Percentiles rank a stretch among this genome's conserved stretches.
Evolutionary conservation across 352 stramenopile genomes (phyloP).

Genomic region (Pythium dissotocum): DNA sequence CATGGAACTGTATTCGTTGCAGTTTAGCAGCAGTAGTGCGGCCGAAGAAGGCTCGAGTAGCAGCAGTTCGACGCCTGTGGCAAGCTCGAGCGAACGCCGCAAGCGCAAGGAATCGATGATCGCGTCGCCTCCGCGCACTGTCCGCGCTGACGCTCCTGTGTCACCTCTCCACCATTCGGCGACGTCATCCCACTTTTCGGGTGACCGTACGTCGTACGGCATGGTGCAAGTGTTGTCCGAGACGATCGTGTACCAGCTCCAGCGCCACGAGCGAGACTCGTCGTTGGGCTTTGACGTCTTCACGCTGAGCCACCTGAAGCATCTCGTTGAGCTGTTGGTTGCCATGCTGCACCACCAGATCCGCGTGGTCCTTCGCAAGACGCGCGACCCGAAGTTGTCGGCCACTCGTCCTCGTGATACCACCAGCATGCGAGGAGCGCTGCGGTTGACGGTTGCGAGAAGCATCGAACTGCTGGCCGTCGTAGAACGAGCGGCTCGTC

Average conservation of each 20-base stretch:
- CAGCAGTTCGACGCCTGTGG: background rate
- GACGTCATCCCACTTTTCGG: constrained; percentile 53
- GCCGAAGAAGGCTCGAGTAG: background rate
- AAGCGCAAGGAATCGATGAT: constrained; percentile 81
- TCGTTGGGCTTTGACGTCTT: constrained; percentile 48
- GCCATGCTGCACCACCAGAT: constrained; percentile 79
- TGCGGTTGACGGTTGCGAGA: constrained; percentile 32
- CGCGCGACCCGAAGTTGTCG: constrained; percentile 57
- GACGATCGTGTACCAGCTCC: constrained; percentile 38
- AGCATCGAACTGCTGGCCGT: constrained; percentile 36
- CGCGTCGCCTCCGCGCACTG: constrained; percentile 43
- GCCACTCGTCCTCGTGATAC: constrained; percentile 44
- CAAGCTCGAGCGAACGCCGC: constrained; percentile 21
- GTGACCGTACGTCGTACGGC: constrained; percentile 65
- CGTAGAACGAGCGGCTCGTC: constrained; percentile 28
- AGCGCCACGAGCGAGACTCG: constrained; percentile 37
- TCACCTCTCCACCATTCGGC: constrained; percentile 25
- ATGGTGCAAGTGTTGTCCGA: constrained; percentile 68
- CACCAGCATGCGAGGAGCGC: background rate
- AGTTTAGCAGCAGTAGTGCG: constrained; percentile 22
- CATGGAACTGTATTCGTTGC: constrained; percentile 69
- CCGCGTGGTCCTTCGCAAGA: constrained; percentile 59
- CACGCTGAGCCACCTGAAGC: constrained; percentile 46
- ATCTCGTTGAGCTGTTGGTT: constrained; percentile 60
- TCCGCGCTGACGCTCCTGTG: constrained; percentile 10